Percentiles rank a stretch among this genome's conserved stretches.
These are phyloP conservation scores for Mucor irregularis DNA, from an alignment of 371 early-diverging fungal species.

Conservation along the genomic window DNA sequence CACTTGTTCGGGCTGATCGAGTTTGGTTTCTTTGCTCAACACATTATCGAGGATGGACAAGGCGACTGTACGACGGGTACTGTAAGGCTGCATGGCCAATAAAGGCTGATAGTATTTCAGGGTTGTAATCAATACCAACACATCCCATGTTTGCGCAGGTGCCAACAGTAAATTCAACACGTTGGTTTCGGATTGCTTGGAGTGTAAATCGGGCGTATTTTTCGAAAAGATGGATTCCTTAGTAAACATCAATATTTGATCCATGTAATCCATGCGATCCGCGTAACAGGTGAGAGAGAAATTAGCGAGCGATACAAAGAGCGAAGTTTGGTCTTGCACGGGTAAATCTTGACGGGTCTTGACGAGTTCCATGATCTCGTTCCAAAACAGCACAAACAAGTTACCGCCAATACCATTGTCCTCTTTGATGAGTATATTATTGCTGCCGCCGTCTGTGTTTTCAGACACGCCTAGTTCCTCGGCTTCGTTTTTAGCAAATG, in stretches of 20 bases:
- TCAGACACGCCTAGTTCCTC: constrained; percentile 10
- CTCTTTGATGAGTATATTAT: background rate
- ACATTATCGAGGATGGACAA: constrained; percentile 72
- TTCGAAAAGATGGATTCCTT: constrained; percentile 62
- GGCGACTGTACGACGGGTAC: constrained; percentile 79
- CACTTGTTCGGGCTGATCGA: constrained; percentile 77
- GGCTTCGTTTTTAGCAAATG: constrained; percentile 36
- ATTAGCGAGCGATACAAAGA: constrained; percentile 84
- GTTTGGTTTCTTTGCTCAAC: constrained; percentile 63
- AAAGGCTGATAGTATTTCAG: constrained; percentile 76
- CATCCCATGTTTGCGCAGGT: constrained; percentile 52
- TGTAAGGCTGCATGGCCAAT: constrained; percentile 76
- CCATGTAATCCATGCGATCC: constrained; percentile 80
- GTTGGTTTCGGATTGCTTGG: constrained; percentile 60
- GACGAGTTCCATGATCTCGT: constrained; percentile 85
- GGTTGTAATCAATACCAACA: constrained; percentile 22
- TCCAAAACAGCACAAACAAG: constrained; percentile 95
- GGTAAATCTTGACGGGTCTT: constrained; percentile 86
- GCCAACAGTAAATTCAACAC: constrained; percentile 67
- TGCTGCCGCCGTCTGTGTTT: background rate
- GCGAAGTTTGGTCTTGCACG: constrained; percentile 85
- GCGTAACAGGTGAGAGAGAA: constrained; percentile 94
- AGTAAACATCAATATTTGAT: constrained; percentile 85
- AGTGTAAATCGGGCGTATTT: constrained; percentile 58
- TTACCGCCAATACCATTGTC: constrained; percentile 20